Conservation (phyloP, 768 basidiomycete genomes). For the Fomitopsis pulvina region DNA sequence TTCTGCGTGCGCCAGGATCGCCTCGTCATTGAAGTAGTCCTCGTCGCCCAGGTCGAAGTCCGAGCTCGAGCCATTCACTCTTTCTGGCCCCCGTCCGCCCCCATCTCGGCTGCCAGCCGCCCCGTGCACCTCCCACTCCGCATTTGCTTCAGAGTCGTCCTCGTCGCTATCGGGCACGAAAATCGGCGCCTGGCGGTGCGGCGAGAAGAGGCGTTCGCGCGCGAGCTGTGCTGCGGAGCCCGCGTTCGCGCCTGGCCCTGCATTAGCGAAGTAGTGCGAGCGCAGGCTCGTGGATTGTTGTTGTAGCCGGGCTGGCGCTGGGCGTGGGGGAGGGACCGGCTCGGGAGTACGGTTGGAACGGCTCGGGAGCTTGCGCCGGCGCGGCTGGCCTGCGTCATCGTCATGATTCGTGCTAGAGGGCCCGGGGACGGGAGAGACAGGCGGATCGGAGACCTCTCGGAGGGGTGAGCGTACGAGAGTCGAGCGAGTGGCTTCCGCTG, state of each 20-base stretch:
- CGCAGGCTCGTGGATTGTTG: no score
- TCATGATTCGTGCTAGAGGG: constrained; percentile 15
- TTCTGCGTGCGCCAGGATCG: constrained; percentile 35
- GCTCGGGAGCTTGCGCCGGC: constrained; percentile 18
- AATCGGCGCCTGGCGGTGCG: constrained; percentile 13
- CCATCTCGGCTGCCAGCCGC: background rate
- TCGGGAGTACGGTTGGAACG: constrained; percentile 11
- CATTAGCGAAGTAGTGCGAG: constrained; percentile 17
- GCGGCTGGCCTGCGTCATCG: constrained; percentile 20
- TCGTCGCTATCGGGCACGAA: constrained; percentile 26
- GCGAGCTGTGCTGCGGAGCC: constrained; percentile 28
- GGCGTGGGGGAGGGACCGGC: constrained; percentile 15
- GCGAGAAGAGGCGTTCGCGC: constrained; percentile 18
- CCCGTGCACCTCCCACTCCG: background rate
- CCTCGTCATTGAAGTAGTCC: constrained; percentile 26
- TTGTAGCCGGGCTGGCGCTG: background rate
- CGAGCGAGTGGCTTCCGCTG: background rate
- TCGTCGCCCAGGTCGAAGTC: constrained; percentile 7
- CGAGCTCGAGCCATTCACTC: constrained; percentile 1
- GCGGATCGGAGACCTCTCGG: constrained; percentile 14
- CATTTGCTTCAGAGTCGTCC: constrained; percentile 22
- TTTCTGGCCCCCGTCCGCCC: background rate
- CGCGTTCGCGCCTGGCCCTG: background rate
- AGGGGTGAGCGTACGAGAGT: constrained; percentile 14
- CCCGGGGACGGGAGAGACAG: constrained; percentile 10